Conservation (phyloP, 768 basidiomycete genomes). For the Inosperma sp. region DNA sequence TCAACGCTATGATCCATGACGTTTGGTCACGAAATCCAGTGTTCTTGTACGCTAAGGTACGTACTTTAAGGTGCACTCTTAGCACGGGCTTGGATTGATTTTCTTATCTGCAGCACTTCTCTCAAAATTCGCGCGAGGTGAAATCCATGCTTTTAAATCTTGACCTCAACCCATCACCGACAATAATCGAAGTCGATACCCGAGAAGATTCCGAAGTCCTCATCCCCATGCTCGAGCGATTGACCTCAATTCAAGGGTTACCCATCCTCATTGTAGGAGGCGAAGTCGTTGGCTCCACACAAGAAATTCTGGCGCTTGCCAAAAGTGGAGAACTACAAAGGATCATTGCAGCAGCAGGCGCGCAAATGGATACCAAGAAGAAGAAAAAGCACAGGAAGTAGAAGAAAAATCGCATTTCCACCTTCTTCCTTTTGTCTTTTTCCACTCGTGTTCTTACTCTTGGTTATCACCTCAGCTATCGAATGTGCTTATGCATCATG, state of each 20-base stretch:
- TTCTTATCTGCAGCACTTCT: constrained; percentile 46
- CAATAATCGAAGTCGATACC: constrained; percentile 67
- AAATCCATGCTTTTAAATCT: constrained; percentile 53
- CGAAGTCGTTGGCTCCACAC: constrained; percentile 45
- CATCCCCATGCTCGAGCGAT: constrained; percentile 53
- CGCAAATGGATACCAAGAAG: constrained; percentile 48
- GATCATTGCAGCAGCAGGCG: constrained; percentile 53
- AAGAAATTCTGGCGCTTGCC: constrained; percentile 48
- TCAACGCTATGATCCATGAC: constrained; percentile 53
- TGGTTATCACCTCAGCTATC: not conserved
- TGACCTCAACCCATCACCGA: constrained; percentile 57
- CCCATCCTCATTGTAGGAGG: constrained; percentile 72
- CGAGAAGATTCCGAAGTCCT: constrained; percentile 68
- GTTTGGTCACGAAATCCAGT: constrained; percentile 74
- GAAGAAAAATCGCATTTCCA: not conserved
- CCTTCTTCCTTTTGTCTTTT: not conserved
- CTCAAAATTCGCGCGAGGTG: constrained; percentile 60
- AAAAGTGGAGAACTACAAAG: constrained; percentile 48
- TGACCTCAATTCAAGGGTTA: constrained; percentile 51
- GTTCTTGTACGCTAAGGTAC: constrained; percentile 69
- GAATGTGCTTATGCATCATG: constrained; percentile 2
- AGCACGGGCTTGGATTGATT: constrained; percentile 3
- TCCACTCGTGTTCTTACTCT: not conserved
- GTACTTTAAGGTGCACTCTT: constrained; percentile 13
- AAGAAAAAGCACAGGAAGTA: constrained; percentile 48